Percentiles rank a stretch among this genome's conserved stretches.
Conservation (phyloP, 1,284 basidiomycete species). For the Ustilago vetiveriae region DNA sequence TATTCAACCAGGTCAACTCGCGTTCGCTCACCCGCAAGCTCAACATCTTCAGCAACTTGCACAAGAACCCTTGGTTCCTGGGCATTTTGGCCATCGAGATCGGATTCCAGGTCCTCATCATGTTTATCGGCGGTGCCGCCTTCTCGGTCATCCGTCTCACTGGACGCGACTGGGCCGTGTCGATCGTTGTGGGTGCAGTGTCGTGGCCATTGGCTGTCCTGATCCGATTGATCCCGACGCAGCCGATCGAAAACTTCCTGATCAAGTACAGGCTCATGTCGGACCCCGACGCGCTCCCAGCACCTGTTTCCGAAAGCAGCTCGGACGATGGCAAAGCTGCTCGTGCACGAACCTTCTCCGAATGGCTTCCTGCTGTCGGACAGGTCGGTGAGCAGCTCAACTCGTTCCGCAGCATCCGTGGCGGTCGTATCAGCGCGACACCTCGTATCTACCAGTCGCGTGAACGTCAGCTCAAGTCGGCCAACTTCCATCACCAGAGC, state of each 20-base stretch:
- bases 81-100: conserved; percentile 86
- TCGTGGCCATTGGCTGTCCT: conserved; percentile 87
- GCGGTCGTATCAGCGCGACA: conserved; percentile 79
- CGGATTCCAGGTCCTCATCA: conserved; percentile 84
- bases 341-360: conserved; percentile 69
- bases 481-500: conserved; percentile 72
- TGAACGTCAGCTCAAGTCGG: conserved; percentile 57
- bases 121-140: conserved; percentile 88
- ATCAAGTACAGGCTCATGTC: conserved; percentile 75
- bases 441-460: conserved; percentile 64
- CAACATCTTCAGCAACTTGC: conserved; percentile 88
- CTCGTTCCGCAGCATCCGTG: conserved; percentile 56
- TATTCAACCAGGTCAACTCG: conserved; percentile 86
- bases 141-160: conserved; percentile 84
- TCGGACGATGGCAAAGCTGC: conserved; percentile 68
- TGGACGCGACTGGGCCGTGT: conserved; percentile 91
- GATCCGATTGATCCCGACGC: conserved; percentile 83
- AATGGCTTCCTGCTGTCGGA: conserved; percentile 77
- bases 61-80: conserved; percentile 85
- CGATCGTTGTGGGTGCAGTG: conserved; percentile 83
- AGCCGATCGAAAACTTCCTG: conserved; percentile 79
- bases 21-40: conserved; percentile 83
- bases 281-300: conserved; percentile 77
- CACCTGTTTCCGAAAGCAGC: conserved; percentile 44
- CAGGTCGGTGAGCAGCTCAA: conserved; percentile 69